Evolutionary conservation across 139 green algal genomes (phyloP).

Genomic region (Edaphochlamys debaryana): DNA sequence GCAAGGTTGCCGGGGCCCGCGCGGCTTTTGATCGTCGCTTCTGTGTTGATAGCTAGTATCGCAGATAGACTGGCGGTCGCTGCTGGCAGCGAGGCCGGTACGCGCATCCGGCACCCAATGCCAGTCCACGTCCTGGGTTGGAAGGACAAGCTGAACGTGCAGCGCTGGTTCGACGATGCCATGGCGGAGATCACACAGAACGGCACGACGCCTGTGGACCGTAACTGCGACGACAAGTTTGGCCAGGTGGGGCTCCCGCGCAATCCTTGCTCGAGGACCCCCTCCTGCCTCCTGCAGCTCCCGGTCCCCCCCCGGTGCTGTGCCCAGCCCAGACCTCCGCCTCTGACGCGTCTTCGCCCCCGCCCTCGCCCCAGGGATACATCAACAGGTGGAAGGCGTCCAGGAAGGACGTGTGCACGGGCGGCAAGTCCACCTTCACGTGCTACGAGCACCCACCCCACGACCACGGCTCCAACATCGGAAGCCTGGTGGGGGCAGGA

Average conservation of each 20-base stretch:
- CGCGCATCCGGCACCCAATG: background rate
- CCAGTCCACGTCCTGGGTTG: background rate
- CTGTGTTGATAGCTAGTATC: too few species aligned
- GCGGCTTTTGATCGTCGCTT: too few species aligned
- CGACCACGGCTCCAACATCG: background rate
- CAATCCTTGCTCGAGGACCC: too few species aligned
- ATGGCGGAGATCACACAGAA: conserved; percentile 15
- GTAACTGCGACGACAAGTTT: conserved; percentile 5
- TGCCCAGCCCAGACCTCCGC: too few species aligned
- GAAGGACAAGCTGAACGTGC: conserved; percentile 16
- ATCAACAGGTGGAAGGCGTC: background rate
- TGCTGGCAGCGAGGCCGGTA: background rate
- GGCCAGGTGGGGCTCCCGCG: background rate
- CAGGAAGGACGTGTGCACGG: conserved; percentile 4
- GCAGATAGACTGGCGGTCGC: background rate
- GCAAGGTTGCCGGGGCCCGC: too few species aligned
- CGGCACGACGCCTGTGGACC: background rate
- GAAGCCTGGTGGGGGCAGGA: conserved; percentile 12
- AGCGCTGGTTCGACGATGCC: background rate
- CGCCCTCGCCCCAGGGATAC: background rate
- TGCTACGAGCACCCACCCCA: conserved; percentile 12
- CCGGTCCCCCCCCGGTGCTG: too few species aligned
- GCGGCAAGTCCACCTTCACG: conserved; percentile 1
- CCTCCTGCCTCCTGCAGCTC: too few species aligned
- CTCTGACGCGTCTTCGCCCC: too few species aligned